Evolutionary conservation across 2,329 filamentous ascomycete species (phyloP).

Genomic region (Phoma sp.): DNA sequence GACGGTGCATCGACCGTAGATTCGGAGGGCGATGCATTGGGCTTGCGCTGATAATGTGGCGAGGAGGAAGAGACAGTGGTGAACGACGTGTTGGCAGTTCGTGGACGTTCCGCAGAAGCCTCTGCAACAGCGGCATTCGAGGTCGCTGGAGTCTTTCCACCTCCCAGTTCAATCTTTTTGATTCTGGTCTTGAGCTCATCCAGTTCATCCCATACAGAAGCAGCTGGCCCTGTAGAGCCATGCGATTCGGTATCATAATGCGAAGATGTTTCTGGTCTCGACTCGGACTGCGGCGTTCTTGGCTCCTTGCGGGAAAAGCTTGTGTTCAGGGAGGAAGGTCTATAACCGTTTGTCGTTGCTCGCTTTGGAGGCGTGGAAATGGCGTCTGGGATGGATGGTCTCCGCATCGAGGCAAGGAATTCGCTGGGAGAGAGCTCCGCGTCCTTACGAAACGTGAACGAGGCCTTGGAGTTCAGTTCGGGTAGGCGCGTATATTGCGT

Average conservation of each 20-base stretch:
- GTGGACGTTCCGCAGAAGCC: constrained; percentile 78
- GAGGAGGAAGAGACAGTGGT: constrained; percentile 85
- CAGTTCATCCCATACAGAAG: constrained; percentile 96
- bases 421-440: constrained; percentile 42
- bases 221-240: constrained; percentile 84
- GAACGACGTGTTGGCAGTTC: constrained; percentile 87
- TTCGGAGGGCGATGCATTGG: constrained; percentile 50
- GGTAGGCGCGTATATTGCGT: constrained; percentile 32
- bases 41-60: constrained; percentile 72
- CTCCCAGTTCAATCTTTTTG: constrained; percentile 78
- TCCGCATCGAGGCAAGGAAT: constrained; percentile 42
- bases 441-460: constrained; percentile 36
- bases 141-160: constrained; percentile 82
- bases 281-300: constrained; percentile 31
- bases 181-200: constrained; percentile 95
- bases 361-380: constrained; percentile 42
- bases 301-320: constrained; percentile 41
- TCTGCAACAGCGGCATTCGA: constrained; percentile 73
- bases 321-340: constrained; percentile 47
- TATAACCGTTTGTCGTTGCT: constrained; percentile 32
- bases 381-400: constrained; percentile 42
- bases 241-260: constrained; percentile 74
- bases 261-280: constrained; percentile 35
- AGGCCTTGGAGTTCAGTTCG: constrained; percentile 39
- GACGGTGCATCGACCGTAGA: constrained; percentile 52